A percentile compares a stretch with the other conserved stretches of the same genome.
Conservation (phyloP, 2,329 filamentous ascomycete genomes). For the Aureobasidium zeae region DNA sequence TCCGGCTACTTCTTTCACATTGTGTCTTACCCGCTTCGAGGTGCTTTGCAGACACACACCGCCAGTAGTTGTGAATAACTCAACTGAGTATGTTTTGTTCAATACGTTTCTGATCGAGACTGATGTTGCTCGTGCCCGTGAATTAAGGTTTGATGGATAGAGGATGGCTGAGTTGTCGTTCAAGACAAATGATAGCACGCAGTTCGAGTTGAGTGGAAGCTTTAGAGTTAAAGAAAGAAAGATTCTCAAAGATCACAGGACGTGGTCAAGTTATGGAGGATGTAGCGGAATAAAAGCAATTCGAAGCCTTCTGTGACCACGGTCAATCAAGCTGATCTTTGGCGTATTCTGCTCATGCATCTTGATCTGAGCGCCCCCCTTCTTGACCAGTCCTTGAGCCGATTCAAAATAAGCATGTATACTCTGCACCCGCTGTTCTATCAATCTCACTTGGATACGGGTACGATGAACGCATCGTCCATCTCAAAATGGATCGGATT, state of each 20-base stretch:
- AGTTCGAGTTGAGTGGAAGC: neutral
- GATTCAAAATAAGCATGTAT: conserved; percentile 15
- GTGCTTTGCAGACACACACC: too few species aligned
- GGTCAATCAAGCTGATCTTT: conserved; percentile 14
- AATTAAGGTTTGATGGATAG: too few species aligned
- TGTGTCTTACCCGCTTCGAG: too few species aligned
- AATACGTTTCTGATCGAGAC: too few species aligned
- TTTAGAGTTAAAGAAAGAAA: neutral
- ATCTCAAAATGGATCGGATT: conserved; percentile 12
- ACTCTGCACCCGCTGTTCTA: conserved; percentile 9
- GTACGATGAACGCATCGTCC: conserved; percentile 5
- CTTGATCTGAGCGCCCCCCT: conserved; percentile 16
- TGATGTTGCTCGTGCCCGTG: too few species aligned
- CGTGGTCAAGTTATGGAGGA: conserved; percentile 6
- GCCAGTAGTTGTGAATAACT: too few species aligned
- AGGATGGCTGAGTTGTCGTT: too few species aligned
- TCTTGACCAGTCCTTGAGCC: conserved; percentile 5
- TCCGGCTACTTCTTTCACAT: too few species aligned
- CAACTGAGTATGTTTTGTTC: too few species aligned
- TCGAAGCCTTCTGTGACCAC: conserved; percentile 8
- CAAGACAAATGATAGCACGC: too few species aligned
- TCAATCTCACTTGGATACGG: conserved; percentile 12
- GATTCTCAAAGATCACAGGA: neutral
- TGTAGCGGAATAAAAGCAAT: conserved; percentile 1
- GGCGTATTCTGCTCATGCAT: conserved; percentile 12